A percentile compares a stretch with the other conserved stretches of the same genome.
Conservation (phyloP, 2,329 filamentous ascomycete species). For the Xylaria sp. region DNA sequence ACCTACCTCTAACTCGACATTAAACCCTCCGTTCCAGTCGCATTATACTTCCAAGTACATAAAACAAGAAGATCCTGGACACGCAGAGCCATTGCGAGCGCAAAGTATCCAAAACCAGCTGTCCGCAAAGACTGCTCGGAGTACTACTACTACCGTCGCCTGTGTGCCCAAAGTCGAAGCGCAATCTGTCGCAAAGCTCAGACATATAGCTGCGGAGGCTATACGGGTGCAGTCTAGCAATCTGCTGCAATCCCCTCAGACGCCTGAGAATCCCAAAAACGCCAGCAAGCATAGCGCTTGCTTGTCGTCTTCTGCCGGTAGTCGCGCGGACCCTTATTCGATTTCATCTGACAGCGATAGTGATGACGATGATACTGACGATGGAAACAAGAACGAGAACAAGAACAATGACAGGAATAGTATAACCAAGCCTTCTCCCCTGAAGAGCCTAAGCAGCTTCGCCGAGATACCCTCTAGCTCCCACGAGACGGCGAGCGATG, state of each 20-base stretch:
- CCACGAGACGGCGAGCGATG: conserved; percentile 20
- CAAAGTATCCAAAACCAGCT: background rate
- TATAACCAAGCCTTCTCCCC: background rate
- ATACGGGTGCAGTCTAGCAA: background rate
- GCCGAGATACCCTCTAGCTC: background rate
- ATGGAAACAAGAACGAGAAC: background rate
- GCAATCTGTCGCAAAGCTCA: background rate
- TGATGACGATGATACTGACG: background rate
- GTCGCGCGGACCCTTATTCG: conserved; percentile 33
- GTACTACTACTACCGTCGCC: background rate
- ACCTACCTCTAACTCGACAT: background rate
- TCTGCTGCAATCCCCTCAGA: background rate
- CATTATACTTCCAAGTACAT: background rate
- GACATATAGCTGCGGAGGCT: background rate
- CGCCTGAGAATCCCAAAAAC: background rate
- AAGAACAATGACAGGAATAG: background rate
- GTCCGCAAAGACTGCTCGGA: background rate
- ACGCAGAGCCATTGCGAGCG: background rate
- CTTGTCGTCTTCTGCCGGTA: background rate
- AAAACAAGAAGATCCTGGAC: background rate
- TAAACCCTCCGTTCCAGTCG: background rate
- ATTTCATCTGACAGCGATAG: conserved; percentile 34
- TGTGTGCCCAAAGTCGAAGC: background rate
- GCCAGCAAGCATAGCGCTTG: background rate
- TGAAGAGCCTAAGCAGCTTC: conserved; percentile 5